Evolutionary conservation across 208 protist species (phyloP).

Genomic region (Trypanosoma caninum): DNA sequence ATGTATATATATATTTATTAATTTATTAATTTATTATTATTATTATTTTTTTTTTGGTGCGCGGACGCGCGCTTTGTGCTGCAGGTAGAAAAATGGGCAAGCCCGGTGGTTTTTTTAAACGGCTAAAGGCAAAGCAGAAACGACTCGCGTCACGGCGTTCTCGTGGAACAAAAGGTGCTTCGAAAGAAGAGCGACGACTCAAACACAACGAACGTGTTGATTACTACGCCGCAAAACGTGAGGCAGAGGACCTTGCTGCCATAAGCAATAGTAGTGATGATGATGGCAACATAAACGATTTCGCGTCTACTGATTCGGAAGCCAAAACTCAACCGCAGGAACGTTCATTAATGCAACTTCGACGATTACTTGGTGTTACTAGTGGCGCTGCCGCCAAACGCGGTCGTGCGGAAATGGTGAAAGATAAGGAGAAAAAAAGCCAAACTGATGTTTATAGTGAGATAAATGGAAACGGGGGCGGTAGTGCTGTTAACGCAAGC

Average conservation of each 20-base stretch:
- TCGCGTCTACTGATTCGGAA: slow-evolving; percentile 56
- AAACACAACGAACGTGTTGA: slow-evolving; percentile 74
- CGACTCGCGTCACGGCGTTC: slow-evolving; percentile 32
- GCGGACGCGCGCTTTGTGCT: background rate
- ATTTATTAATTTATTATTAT: slow-evolving; percentile 10
- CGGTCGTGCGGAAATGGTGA: background rate
- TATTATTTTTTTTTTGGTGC: slow-evolving; percentile 14
- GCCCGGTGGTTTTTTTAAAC: slow-evolving; percentile 81
- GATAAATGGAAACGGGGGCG: slow-evolving; percentile 8
- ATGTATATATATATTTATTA: slow-evolving; percentile 7
- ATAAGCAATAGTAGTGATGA: slow-evolving; percentile 74
- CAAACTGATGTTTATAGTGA: slow-evolving; percentile 5
- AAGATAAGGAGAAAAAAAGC: background rate
- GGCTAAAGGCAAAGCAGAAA: slow-evolving; percentile 75
- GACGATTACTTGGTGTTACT: slow-evolving; percentile 33
- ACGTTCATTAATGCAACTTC: slow-evolving; percentile 35
- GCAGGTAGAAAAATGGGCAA: slow-evolving; percentile 58
- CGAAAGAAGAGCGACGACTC: slow-evolving; percentile 60
- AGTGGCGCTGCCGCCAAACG: background rate
- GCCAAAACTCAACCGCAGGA: slow-evolving; percentile 30
- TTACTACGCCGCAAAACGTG: slow-evolving; percentile 70
- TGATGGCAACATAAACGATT: slow-evolving; percentile 44
- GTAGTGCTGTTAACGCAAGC: background rate
- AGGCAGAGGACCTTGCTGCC: slow-evolving; percentile 64
- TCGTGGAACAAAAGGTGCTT: slow-evolving; percentile 79